Evolutionary conservation across 495 filamentous ascomycete species (phyloP).

Genomic region (Bathelium albidoporum): DNA sequence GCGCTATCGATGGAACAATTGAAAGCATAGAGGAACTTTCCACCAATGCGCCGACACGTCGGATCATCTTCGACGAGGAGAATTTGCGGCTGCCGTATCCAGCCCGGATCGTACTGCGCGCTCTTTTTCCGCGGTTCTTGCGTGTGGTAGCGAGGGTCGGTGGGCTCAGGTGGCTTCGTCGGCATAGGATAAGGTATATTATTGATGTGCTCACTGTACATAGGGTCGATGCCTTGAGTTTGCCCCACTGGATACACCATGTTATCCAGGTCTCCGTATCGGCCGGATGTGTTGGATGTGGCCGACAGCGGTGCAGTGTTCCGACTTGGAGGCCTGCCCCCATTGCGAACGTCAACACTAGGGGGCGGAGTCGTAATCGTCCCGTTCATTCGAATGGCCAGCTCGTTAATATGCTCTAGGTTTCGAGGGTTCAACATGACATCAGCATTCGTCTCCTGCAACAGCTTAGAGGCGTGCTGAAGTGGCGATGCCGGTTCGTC

Average conservation of each 20-base stretch:
- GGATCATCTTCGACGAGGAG: slow-evolving; percentile 92
- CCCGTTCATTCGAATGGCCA: slow-evolving; percentile 47
- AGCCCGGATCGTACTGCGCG: slow-evolving; percentile 60
- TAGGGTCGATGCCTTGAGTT: slow-evolving; percentile 85
- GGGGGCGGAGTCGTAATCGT: slow-evolving; percentile 35
- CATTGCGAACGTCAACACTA: slow-evolving; percentile 25
- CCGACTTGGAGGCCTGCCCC: slow-evolving; percentile 25
- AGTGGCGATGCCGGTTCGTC: slow-evolving; percentile 73
- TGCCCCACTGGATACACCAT: slow-evolving; percentile 86
- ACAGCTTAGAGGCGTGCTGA: slow-evolving; percentile 79
- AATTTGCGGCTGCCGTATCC: slow-evolving; percentile 74
- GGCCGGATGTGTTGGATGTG: slow-evolving; percentile 40
- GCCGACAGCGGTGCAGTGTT: slow-evolving; percentile 39
- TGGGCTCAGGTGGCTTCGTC: slow-evolving; percentile 43
- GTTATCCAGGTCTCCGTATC: slow-evolving; percentile 59
- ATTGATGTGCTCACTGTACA: slow-evolving; percentile 85
- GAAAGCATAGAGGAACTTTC: slow-evolving; percentile 85
- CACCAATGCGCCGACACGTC: slow-evolving; percentile 86
- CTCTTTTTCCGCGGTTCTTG: slow-evolving; percentile 57
- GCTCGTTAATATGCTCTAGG: slow-evolving; percentile 66
- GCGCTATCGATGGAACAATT: slow-evolving; percentile 83
- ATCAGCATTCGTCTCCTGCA: slow-evolving; percentile 71
- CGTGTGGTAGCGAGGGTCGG: slow-evolving; percentile 40
- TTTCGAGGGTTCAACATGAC: slow-evolving; percentile 63
- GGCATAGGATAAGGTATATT: slow-evolving; percentile 80